Conservation (phyloP, 2,329 filamentous ascomycete genomes). For the Talaromyces sp. region DNA sequence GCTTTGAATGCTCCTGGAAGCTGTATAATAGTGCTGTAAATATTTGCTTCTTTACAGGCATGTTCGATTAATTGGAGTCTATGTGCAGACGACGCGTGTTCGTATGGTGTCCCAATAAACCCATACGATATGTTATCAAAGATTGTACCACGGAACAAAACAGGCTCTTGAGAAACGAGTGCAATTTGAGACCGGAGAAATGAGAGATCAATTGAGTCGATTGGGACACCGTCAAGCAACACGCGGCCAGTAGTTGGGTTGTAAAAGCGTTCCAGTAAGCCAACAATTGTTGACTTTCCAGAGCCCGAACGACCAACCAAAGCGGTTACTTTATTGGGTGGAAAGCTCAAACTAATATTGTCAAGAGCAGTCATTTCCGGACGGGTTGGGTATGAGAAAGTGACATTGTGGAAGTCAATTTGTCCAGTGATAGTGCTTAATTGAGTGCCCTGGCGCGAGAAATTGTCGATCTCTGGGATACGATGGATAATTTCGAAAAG, state of each 20-base stretch:
- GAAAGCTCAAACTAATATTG: slow-evolving; percentile 25
- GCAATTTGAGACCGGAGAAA: slow-evolving; percentile 30
- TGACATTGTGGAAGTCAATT: slow-evolving; percentile 20
- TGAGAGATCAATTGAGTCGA: slow-evolving; percentile 26
- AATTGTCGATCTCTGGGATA: slow-evolving; percentile 12
- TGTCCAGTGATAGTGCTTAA: not conserved
- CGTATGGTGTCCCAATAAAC: slow-evolving; percentile 28
- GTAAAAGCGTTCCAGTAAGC: slow-evolving; percentile 33
- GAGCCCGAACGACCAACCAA: slow-evolving; percentile 48
- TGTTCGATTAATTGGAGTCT: slow-evolving; percentile 17
- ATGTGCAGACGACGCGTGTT: slow-evolving; percentile 21
- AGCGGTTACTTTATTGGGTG: slow-evolving; percentile 32
- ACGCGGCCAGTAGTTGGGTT: slow-evolving; percentile 27
- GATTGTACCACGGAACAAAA: slow-evolving; percentile 46
- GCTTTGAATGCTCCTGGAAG: slow-evolving; percentile 87
- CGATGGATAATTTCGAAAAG: slow-evolving; percentile 12
- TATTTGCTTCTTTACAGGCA: slow-evolving; percentile 23
- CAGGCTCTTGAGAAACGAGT: slow-evolving; percentile 47
- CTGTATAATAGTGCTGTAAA: slow-evolving; percentile 20
- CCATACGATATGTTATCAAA: slow-evolving; percentile 50
- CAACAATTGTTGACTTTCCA: slow-evolving; percentile 46
- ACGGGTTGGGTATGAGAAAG: slow-evolving; percentile 28
- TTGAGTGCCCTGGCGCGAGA: not conserved
- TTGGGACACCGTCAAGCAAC: slow-evolving; percentile 21
- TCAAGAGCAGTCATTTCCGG: slow-evolving; percentile 28